Conservation (phyloP, 768 basidiomycete species). For the Saitozyma sp. region DNA sequence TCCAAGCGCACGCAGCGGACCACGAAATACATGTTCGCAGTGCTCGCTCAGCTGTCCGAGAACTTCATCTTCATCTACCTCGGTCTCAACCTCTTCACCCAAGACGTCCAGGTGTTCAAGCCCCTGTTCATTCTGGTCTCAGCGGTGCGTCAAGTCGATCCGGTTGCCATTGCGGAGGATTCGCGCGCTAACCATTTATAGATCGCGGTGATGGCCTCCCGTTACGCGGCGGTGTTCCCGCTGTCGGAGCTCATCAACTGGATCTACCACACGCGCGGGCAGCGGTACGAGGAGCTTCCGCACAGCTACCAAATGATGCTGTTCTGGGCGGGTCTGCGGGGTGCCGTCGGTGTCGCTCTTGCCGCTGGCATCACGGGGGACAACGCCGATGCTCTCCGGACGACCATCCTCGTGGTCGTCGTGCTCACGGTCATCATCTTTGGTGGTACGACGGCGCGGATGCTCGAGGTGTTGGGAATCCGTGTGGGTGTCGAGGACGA, state of each 20-base stretch:
- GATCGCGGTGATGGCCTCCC: conserved; percentile 87
- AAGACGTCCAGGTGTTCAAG: conserved; percentile 83
- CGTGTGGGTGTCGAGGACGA: conserved; percentile 93
- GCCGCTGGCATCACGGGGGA: conserved; percentile 94
- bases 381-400: conserved; percentile 85
- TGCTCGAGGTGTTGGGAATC: conserved; percentile 97
- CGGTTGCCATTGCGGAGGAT: no score
- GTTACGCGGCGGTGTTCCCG: conserved; percentile 94
- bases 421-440: conserved; percentile 92
- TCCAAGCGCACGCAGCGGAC: conserved; percentile 88
- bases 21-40: conserved; percentile 92
- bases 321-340: conserved; percentile 96
- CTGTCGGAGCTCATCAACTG: conserved; percentile 93
- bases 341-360: conserved; percentile 95
- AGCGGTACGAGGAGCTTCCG: conserved; percentile 84
- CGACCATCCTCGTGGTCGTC: conserved; percentile 91
- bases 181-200: conserved; percentile 12
- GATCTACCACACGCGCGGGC: conserved; percentile 80
- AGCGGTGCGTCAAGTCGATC: conserved; percentile 56
- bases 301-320: conserved; percentile 99
- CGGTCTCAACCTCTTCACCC: conserved; percentile 94
- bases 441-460: conserved; percentile 93
- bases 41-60: conserved; percentile 90
- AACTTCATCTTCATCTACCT: conserved; percentile 99
- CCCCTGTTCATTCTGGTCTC: conserved; percentile 92